Evolutionary conservation across 1,284 basidiomycete species (phyloP).

Genomic region (Rhodotorula mucilaginosa): DNA sequence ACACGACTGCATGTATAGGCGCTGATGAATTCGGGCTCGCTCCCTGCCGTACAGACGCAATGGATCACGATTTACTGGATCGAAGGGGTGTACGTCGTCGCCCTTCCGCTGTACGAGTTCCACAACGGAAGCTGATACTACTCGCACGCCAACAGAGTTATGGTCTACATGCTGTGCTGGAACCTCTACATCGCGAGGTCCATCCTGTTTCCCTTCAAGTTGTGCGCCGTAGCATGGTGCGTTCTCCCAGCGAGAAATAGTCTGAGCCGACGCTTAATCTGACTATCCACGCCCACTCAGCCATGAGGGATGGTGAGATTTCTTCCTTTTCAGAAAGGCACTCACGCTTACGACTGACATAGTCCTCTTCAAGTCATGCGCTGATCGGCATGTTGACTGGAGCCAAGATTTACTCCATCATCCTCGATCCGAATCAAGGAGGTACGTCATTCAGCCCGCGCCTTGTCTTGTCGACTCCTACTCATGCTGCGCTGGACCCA

Average conservation of each 20-base stretch:
- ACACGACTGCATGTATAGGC: too few relatives aligned
- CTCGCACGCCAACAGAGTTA: not conserved
- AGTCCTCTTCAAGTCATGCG: slow-evolving; percentile 3
- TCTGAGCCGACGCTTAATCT: not conserved
- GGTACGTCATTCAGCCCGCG: slow-evolving; percentile 14
- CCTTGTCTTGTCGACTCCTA: not conserved
- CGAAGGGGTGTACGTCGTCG: slow-evolving; percentile 1
- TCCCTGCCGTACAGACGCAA: slow-evolving; percentile 8
- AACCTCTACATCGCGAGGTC: slow-evolving; percentile 25
- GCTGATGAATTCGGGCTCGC: too few relatives aligned
- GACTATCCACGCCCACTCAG: not conserved
- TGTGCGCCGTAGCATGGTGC: slow-evolving; percentile 11
- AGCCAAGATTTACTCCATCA: slow-evolving; percentile 14
- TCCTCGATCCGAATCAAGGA: slow-evolving; percentile 36
- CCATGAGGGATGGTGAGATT: slow-evolving; percentile 4
- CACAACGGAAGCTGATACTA: not conserved
- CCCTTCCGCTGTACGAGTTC: not conserved
- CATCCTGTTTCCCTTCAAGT: slow-evolving; percentile 29
- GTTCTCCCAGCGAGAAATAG: not conserved
- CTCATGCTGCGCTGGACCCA: slow-evolving; percentile 10
- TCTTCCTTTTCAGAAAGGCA: too few relatives aligned
- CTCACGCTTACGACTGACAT: not conserved
- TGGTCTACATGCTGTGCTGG: slow-evolving; percentile 24
- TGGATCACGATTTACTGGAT: slow-evolving; percentile 34
- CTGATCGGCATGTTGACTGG: slow-evolving; percentile 17